Conservation (phyloP, 306 rosid genomes). For the Rubus idaeus region DNA sequence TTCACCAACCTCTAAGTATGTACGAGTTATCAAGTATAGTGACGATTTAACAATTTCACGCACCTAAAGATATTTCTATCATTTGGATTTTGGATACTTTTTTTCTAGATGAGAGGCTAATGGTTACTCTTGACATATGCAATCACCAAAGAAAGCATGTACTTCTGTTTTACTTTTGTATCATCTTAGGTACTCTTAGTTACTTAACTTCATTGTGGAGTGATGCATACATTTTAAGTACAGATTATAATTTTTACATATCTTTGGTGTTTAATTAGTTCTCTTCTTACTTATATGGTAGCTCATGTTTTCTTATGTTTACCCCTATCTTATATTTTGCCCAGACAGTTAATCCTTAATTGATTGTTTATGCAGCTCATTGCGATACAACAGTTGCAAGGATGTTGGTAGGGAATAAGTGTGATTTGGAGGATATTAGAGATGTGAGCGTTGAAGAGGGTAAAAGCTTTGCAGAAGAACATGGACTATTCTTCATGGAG, state of each 20-base stretch:
- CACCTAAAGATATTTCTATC: not conserved
- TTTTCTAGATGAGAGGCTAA: not conserved
- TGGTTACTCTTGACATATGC: not conserved
- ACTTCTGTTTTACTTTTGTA: too few relatives aligned
- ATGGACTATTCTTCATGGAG: conserved; percentile 90
- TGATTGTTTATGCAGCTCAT: conserved; percentile 59
- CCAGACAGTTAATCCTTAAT: not conserved
- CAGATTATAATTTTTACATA: not conserved
- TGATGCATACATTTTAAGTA: not conserved
- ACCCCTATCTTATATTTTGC: not conserved
- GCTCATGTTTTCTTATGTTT: not conserved
- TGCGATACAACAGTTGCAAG: conserved; percentile 70
- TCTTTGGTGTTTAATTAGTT: not conserved
- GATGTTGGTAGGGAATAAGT: conserved; percentile 92
- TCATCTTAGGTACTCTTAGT: not conserved
- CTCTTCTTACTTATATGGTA: not conserved
- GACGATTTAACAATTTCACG: too few relatives aligned
- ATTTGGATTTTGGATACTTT: not conserved
- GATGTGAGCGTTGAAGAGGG: conserved; percentile 79
- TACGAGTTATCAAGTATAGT: not conserved
- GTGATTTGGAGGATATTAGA: conserved; percentile 87
- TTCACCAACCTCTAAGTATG: not conserved
- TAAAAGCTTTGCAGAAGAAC: conserved; percentile 74
- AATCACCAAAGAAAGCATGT: not conserved
- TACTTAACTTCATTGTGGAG: not conserved